These are phyloP conservation scores for Crithidia brevicula DNA, from an alignment of 208 protist genomes.

Conservation along the genomic window DNA sequence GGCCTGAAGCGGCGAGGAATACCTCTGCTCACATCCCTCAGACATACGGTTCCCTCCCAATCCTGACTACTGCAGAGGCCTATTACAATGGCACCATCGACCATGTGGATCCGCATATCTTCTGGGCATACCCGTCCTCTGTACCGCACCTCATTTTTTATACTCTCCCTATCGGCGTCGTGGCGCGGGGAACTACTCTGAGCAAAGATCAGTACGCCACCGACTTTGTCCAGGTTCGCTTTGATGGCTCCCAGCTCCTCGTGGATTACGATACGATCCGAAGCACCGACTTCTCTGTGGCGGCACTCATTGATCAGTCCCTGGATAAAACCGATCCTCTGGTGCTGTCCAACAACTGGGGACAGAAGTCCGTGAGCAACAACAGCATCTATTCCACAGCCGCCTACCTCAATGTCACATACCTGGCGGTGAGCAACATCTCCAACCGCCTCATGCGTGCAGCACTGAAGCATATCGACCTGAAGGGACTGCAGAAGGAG, in stretches of 20 bases:
- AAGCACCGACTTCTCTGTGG: not conserved
- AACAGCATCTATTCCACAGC: not conserved
- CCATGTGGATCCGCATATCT: not conserved
- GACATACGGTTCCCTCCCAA: not conserved
- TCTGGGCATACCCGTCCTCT: not conserved
- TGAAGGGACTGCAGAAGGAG: slow-evolving; percentile 7
- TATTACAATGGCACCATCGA: slow-evolving; percentile 6
- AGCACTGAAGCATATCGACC: slow-evolving; percentile 35
- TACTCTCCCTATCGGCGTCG: not conserved
- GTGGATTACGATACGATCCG: not conserved
- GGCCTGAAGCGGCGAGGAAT: not conserved
- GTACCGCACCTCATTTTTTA: slow-evolving; percentile 3
- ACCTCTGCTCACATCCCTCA: not conserved
- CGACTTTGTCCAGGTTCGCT: not conserved
- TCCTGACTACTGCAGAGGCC: slow-evolving; percentile 21
- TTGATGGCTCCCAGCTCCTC: slow-evolving; percentile 4
- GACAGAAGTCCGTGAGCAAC: not conserved
- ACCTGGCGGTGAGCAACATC: not conserved
- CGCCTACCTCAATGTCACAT: not conserved
- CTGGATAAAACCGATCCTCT: not conserved
- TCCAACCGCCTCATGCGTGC: slow-evolving; percentile 20
- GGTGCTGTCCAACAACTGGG: not conserved
- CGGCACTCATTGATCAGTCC: not conserved
- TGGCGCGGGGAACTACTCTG: not conserved
- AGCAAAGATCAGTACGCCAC: not conserved